Base-by-base conservation (phyloP, 768 basidiomycete species). In the Clathrus columnatus region DNA sequence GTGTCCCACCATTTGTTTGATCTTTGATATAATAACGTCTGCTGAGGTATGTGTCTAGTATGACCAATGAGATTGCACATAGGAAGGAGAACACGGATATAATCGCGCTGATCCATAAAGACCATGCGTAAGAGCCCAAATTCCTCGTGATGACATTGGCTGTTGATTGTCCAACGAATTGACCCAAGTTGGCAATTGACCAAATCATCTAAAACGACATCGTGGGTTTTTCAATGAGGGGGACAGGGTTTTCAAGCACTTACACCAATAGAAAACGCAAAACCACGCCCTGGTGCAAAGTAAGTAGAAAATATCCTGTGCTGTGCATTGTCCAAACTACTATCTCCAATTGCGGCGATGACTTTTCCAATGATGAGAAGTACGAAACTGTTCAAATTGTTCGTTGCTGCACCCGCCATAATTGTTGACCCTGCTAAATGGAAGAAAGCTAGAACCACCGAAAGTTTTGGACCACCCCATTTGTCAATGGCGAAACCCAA, bases 271-370 rank as follows among this genome's bases (percentile, higher is more conserved):
- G 71, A 71, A 56, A 68, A 68, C 21, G 67, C 72, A 51, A 72
- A 71, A 10, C 73, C 73, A 41, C 30, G 44, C n/a, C 73, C 73
- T 14, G 71, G 71, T 2, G 70, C 71, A 50, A 74, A 73, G 61
- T 74, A 74, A 5, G 73, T 73, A 21, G 72, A 69, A 63, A 74
- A 72, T 24, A 74, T 72, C 17, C 72, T 67, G 60, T 74, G 73
- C 59, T 74, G 73, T 1, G 72, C 72, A 56, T 73, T 73, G 59
- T 73, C 72, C 23, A 74, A 59, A 27, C 70, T 72, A 18, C 73
- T 70, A 56, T 72, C 71, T 1, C 73, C 67, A 53, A 73, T 67
- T 6, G 72, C 70, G 16, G 72, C 70, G 43, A 73, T 60, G 17
- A 73, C 70, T 61, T 73, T 73, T 44, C 72, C 73, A 17, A 69